Evolutionary conservation across 2,329 filamentous ascomycete genomes (phyloP).

Genomic region (Thelonectria olida): DNA sequence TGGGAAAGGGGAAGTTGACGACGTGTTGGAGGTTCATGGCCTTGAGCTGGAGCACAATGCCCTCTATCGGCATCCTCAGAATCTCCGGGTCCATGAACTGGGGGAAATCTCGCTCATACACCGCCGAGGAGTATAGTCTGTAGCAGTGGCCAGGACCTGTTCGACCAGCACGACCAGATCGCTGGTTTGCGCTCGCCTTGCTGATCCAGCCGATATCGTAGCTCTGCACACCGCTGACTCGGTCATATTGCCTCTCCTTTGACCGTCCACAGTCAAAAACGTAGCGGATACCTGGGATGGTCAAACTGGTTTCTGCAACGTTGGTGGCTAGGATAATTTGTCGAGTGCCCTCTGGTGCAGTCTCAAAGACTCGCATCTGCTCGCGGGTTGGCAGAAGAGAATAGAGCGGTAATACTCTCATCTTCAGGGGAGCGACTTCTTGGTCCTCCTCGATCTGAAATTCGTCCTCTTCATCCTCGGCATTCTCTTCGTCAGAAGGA

Average conservation of each 20-base stretch:
- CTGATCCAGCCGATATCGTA: slow-evolving; percentile 97
- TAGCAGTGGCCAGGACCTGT: slow-evolving; percentile 98
- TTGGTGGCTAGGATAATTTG: slow-evolving; percentile 94
- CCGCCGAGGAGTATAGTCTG: slow-evolving; percentile 90
- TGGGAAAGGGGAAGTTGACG: slow-evolving; percentile 95
- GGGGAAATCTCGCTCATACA: slow-evolving; percentile 89
- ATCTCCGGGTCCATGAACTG: slow-evolving; percentile 91
- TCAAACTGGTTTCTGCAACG: slow-evolving; percentile 95
- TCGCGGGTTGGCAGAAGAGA: slow-evolving; percentile 91
- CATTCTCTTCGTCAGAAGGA: slow-evolving; percentile 64
- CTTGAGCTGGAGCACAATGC: slow-evolving; percentile 92
- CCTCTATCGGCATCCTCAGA: slow-evolving; percentile 89
- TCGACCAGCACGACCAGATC: slow-evolving; percentile 91
- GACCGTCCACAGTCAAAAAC: slow-evolving; percentile 94
- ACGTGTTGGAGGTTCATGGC: slow-evolving; percentile 92
- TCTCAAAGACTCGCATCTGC: slow-evolving; percentile 89
- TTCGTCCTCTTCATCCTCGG: slow-evolving; percentile 67
- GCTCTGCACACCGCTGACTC: slow-evolving; percentile 89
- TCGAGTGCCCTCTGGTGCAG: slow-evolving; percentile 82
- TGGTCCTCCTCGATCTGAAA: slow-evolving; percentile 75
- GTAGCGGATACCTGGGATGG: slow-evolving; percentile 93
- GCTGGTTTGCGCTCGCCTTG: slow-evolving; percentile 93
- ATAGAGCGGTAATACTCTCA: slow-evolving; percentile 93
- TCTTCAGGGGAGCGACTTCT: slow-evolving; percentile 70
- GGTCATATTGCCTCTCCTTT: slow-evolving; percentile 91